Base-by-base conservation (phyloP, 2,329 filamentous ascomycete species). In the Epichloe baconii region DNA sequence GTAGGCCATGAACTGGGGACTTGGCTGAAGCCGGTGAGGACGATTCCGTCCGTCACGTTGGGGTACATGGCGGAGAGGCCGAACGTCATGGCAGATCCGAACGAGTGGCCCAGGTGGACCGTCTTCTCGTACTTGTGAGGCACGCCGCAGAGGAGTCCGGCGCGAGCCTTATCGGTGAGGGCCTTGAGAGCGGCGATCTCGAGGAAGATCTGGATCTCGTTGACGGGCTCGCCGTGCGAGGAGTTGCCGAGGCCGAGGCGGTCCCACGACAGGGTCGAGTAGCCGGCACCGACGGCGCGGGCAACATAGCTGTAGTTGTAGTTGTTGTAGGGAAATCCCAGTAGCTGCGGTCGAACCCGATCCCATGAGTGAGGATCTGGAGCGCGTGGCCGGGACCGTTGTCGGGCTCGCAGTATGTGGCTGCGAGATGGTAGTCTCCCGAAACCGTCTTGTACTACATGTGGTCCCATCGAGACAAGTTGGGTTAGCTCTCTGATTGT, bases 271-370 rank as follows among this genome's bases (percentile, higher is more conserved):
- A 85, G 71, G 2, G 79, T 82, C 35, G 74, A 77, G 67, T 78
- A 83, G 41, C 76, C 76, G 40, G 69, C 67, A 5, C 71, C 73
- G 2, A 82, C 70, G 2, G 81, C 80, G 12, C 65, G 64, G 45
- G 76, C 68, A 31, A 79, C 71, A 61, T 85, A 85, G 59, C 74
- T 79, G 67, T 85, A 83, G 60, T 81, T 79, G 68, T 71, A 75
- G 58, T 74, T 67, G 60, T 79, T 71, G 65, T 69, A 76, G 0
- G 77, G 11, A 77, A 62, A 60, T 85, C 78, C 80, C 80, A 85
- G 68, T 83, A 85, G 44, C 70, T 76, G 47, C 61, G 61, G 49
- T 68, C 65, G 52, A 70, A 70, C 23, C 67, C 70, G 23, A 70
- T 55, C 4, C 70, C 69, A 47, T 71, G 69, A 3, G 71, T 72